A percentile compares a stretch with the other conserved stretches of the same genome.
Evolutionary conservation across 1,139 yeast genomes (phyloP).

Genomic region (Casaregolazyma lundiana): DNA sequence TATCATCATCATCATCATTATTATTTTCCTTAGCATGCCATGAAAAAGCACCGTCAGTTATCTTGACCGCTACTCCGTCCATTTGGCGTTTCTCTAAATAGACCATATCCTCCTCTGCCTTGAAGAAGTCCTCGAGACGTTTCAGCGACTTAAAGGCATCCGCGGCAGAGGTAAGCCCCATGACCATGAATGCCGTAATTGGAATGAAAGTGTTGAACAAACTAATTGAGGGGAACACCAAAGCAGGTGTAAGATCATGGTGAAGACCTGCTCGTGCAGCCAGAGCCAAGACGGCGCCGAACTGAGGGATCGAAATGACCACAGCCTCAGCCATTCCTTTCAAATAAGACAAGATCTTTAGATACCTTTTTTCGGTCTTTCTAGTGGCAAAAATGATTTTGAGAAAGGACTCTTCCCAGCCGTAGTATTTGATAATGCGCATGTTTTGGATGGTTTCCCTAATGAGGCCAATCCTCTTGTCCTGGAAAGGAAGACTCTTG

Average conservation of each 20-base stretch:
- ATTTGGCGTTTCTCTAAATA: conserved; percentile 29
- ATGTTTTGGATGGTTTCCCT: conserved; percentile 58
- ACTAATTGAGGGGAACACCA: conserved; percentile 68
- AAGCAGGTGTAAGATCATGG: conserved; percentile 49
- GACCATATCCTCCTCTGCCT: conserved; percentile 33
- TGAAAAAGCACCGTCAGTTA: conserved; percentile 51
- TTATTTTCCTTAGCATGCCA: conserved; percentile 48
- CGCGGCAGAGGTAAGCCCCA: conserved; percentile 51
- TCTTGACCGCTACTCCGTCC: conserved; percentile 41
- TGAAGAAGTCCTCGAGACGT: conserved; percentile 51
- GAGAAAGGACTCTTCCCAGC: conserved; percentile 61
- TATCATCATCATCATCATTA: conserved; percentile 20
- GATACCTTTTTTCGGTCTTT: conserved; percentile 36
- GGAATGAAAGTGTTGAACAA: conserved; percentile 68
- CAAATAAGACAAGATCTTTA: conserved; percentile 33
- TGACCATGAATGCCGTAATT: conserved; percentile 54
- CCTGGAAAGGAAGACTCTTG: conserved; percentile 48
- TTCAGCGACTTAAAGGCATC: conserved; percentile 59
- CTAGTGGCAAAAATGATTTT: conserved; percentile 44
- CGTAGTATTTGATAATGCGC: conserved; percentile 60
- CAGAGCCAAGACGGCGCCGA: conserved; percentile 67
- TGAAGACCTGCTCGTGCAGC: conserved; percentile 56
- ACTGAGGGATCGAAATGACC: conserved; percentile 53
- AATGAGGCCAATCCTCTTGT: conserved; percentile 50
- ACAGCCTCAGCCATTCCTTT: conserved; percentile 49